Evolutionary conservation across 148 eudicot genomes (phyloP), one percentile per base, ranked within the genome.

Genomic region (Rhododendron simsii): DNA sequence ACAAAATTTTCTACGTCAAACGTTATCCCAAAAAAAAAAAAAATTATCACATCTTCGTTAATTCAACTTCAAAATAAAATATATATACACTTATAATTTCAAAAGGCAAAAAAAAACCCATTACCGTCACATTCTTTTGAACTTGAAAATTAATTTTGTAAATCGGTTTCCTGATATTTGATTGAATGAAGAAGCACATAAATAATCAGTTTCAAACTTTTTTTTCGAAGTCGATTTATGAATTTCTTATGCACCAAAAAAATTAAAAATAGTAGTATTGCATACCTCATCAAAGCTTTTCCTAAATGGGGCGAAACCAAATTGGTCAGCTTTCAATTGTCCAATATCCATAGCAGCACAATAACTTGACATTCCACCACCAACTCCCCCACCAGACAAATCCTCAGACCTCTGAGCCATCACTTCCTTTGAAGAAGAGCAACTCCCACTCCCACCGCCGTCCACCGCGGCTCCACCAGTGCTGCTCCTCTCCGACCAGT

Each of bases 231-330:
- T 51, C 2, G 4, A 55, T 15, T 55, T 55, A 4, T 55, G 61
- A 55, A 55, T 55, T 51, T 55, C 61, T 6, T 21, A 55, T 3
- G 21, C 55, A 51, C 20, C 61, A 55, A 55, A 51, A 55, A 16
- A 10, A 48, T 8, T 15, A 55, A 16, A 3, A 55, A 1, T 57
- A 57, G 63, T 18, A 18, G 0, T 23, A 63, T 7, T 8, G 69
- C 71, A 13, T 92, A 94, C 97, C 97, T 95, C 93, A 87, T 93
- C 93, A 86, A 93, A 95, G 76, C 85, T 80, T 91, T 91, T 95
- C 83, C 95, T 87, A 81, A 90, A 95, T 39, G 96, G 93, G 47
- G 86, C 89, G 92, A 89, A 94, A 33, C 92, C 89, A 87, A 91
- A 95, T 83, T 91, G 92, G n/a, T 94, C 93, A 83, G 88, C 89